These are phyloP conservation scores for Diplodia mutila DNA, from an alignment of 2,329 filamentous ascomycete genomes.

Conservation along the genomic window DNA sequence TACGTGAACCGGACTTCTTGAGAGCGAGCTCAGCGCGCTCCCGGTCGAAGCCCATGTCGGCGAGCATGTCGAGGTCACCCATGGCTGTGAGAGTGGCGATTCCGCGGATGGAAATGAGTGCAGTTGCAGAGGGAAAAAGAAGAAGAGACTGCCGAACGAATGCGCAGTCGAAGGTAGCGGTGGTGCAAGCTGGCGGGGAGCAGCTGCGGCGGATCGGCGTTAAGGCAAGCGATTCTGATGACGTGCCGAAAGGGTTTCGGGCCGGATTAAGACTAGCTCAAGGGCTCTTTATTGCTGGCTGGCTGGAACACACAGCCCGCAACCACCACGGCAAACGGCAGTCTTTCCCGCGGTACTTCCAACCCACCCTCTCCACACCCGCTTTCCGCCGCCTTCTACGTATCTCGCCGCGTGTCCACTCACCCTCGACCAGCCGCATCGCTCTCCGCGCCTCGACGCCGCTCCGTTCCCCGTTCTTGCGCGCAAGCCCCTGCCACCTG, in stretches of 20 bases:
- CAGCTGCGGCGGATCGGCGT: slow-evolving; percentile 13
- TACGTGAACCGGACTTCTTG: slow-evolving; percentile 79
- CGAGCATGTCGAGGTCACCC: slow-evolving; percentile 62
- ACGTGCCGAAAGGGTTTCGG: background rate
- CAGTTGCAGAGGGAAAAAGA: background rate
- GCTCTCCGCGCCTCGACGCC: slow-evolving; percentile 25
- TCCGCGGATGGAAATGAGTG: background rate
- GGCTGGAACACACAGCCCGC: slow-evolving; percentile 6
- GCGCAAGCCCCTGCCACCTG: slow-evolving; percentile 25
- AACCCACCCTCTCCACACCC: slow-evolving; percentile 17
- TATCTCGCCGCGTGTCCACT: background rate
- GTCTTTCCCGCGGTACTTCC: slow-evolving; percentile 26
- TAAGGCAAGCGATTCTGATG: slow-evolving; percentile 13
- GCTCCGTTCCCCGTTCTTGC: slow-evolving; percentile 13
- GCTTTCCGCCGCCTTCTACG: background rate
- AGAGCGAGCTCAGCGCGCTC: slow-evolving; percentile 81
- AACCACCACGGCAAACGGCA: slow-evolving; percentile 23
- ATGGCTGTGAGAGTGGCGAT: slow-evolving; percentile 36
- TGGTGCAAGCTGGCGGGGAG: slow-evolving; percentile 15
- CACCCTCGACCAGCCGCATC: slow-evolving; percentile 11
- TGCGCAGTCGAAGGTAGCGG: background rate
- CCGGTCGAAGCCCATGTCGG: slow-evolving; percentile 78
- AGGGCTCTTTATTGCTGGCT: background rate
- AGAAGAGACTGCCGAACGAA: background rate
- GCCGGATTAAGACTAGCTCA: background rate